These are phyloP conservation scores for Leucoagaricus sp. DNA, from an alignment of 1,284 basidiomycete species.

Conservation along the genomic window DNA sequence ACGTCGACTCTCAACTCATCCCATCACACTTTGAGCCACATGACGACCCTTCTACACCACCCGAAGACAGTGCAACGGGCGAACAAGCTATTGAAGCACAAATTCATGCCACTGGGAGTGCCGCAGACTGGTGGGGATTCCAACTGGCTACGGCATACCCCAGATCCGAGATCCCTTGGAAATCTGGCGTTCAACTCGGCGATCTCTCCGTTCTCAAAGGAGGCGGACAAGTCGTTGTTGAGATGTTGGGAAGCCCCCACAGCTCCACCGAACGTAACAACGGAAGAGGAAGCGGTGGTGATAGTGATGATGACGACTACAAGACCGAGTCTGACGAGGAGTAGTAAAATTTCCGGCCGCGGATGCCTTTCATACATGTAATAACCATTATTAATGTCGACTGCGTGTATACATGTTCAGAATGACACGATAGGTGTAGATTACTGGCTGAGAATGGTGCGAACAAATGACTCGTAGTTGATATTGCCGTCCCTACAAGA, in stretches of 20 bases:
- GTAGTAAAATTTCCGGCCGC: slow-evolving; percentile 24
- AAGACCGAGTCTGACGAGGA: slow-evolving; percentile 53
- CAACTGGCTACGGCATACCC: slow-evolving; percentile 71
- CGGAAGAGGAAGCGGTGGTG: slow-evolving; percentile 31
- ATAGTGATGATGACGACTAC: slow-evolving; percentile 57
- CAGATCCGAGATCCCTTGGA: slow-evolving; percentile 62
- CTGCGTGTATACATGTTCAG: not conserved
- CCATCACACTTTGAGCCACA: slow-evolving; percentile 29
- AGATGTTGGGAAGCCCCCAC: slow-evolving; percentile 37
- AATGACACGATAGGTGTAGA: not conserved
- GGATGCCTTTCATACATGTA: slow-evolving; percentile 3
- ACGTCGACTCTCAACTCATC: slow-evolving; percentile 53
- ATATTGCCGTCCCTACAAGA: slow-evolving; percentile 89
- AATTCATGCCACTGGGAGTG: slow-evolving; percentile 31
- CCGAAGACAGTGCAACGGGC: slow-evolving; percentile 32
- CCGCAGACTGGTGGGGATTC: slow-evolving; percentile 71
- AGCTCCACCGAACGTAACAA: slow-evolving; percentile 19
- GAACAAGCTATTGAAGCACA: slow-evolving; percentile 44
- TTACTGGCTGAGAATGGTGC: slow-evolving; percentile 86
- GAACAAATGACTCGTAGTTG: slow-evolving; percentile 96
- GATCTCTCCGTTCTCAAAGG: slow-evolving; percentile 57
- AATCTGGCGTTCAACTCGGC: slow-evolving; percentile 39
- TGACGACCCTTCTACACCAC: slow-evolving; percentile 45
- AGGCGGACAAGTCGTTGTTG: slow-evolving; percentile 74
- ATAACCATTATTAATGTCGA: slow-evolving; percentile 8